phyloP scores from a whole-genome alignment of 2,329 filamentous ascomycete species.

The Paracamarosporium sp. region DNA sequence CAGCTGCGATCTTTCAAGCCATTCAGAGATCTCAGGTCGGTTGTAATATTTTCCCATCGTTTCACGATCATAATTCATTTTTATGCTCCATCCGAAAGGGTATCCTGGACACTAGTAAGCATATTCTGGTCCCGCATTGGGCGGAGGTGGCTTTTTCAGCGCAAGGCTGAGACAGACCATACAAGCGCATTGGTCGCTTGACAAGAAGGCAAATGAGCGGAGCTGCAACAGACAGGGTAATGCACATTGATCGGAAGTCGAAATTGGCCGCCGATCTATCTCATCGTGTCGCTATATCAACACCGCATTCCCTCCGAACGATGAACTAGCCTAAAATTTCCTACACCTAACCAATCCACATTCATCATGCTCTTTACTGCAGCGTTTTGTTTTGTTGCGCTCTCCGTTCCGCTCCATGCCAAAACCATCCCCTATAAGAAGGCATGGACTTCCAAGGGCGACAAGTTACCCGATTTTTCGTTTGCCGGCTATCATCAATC shows the following conservation, averaged over 20 bases:
- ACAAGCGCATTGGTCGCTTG: neutral
- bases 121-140: neutral
- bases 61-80: neutral
- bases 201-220: neutral
- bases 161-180: neutral
- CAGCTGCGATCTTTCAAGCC: neutral
- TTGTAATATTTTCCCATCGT: neutral
- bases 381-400: neutral
- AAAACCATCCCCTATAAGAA: slow-evolving; percentile 11
- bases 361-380: neutral
- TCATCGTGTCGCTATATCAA: too few relatives aligned
- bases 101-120: neutral
- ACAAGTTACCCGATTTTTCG: slow-evolving; percentile 14
- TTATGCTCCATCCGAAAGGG: neutral
- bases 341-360: neutral
- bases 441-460: slow-evolving; percentile 8
- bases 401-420: neutral
- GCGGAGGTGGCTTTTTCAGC: neutral
- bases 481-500: slow-evolving; percentile 12
- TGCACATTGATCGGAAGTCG: neutral
- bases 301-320: neutral
- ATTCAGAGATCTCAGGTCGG: neutral
- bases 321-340: neutral
- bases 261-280: neutral
- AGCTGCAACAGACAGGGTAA: neutral